Percentiles rank a stretch among this genome's conserved stretches.
These are phyloP conservation scores for Gaultheria prostrata DNA, from an alignment of 148 eudicot species.

Conservation along the genomic window DNA sequence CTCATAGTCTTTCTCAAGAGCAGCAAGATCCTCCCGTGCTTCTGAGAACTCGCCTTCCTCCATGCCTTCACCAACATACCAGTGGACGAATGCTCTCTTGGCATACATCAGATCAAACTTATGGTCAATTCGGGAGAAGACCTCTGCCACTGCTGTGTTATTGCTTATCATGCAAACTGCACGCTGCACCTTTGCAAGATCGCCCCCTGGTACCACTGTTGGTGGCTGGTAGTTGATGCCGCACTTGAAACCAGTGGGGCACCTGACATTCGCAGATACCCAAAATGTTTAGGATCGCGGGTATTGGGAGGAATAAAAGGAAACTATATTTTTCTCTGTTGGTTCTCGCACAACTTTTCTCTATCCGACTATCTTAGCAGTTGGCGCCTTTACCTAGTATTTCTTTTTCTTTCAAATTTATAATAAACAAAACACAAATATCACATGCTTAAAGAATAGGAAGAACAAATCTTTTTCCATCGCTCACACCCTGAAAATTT, in stretches of 20 bases:
- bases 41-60: conserved; percentile 30
- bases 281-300: not conserved
- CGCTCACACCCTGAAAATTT: not conserved
- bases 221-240: conserved; percentile 28
- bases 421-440: not conserved
- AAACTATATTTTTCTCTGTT: not conserved
- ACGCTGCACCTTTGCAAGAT: conserved; percentile 27
- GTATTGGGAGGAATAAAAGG: not conserved
- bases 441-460: not conserved
- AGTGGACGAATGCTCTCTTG: conserved; percentile 27
- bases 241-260: conserved; percentile 28
- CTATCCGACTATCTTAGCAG: not conserved
- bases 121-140: conserved; percentile 22
- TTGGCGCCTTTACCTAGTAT: not conserved
- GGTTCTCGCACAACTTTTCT: not conserved
- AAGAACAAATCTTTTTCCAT: not conserved
- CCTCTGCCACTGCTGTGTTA: conserved; percentile 26
- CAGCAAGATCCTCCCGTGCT: conserved; percentile 28
- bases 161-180: conserved; percentile 29
- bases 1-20: conserved; percentile 29
- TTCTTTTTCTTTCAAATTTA: not conserved
- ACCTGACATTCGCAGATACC: conserved; percentile 12
- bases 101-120: conserved; percentile 27
- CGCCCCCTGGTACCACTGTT: conserved; percentile 23
- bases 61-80: conserved; percentile 31